Base-by-base conservation (phyloP, 2,329 filamentous ascomycete genomes). In the Aschersonia sp. region DNA sequence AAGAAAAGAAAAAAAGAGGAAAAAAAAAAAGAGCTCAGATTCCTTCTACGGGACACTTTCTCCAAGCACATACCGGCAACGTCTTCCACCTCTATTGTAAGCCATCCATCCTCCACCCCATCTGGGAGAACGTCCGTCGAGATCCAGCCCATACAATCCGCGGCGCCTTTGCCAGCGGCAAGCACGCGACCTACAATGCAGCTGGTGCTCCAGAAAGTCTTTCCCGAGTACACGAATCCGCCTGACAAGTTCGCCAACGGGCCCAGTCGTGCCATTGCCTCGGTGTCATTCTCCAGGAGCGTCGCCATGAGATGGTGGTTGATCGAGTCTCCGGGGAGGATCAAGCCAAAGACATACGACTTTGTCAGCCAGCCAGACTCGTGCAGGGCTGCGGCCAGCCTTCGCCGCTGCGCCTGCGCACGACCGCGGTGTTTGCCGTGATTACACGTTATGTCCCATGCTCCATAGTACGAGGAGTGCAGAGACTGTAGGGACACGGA, bases 81-180 rank as follows among this genome's bases (percentile, higher is more conserved):
- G 46, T 75, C 68, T 46, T 77, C 71, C 10, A 72, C 72, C 29
- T 77, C 71, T 44, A 82, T 70, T 49, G 77, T 73, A 20, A 80
- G 61, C 76, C 78, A 82, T 7, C 77, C 76, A 44, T 79, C 73
- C 5, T 61, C 63, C 12, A 73, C 55, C 0, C 70, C 73, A 9
- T 66, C 59, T 0, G 79, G 79, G 2, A 71, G 56, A 20, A 82
- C 68, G 47, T 79, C 74, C 31, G 74, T 80, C 9, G 78, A 81
- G 47, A 84, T 69, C 80, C 80, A 82, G 46, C 80, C 80, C 77
- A 84, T 78, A 57, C 80, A 80, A 57, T 84, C 80, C 0, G 72
- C 72, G 12, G 78, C 74, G 3, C 78, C 78, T 47, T 72, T 72
- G 5, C 77, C 75, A 31, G 78, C 79, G 31, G 79, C 79, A 35